A percentile compares a stretch with the other conserved stretches of the same genome.
Evolutionary conservation across 2,329 filamentous ascomycete species (phyloP).

Genomic region (Lomentospora prolificans): DNA sequence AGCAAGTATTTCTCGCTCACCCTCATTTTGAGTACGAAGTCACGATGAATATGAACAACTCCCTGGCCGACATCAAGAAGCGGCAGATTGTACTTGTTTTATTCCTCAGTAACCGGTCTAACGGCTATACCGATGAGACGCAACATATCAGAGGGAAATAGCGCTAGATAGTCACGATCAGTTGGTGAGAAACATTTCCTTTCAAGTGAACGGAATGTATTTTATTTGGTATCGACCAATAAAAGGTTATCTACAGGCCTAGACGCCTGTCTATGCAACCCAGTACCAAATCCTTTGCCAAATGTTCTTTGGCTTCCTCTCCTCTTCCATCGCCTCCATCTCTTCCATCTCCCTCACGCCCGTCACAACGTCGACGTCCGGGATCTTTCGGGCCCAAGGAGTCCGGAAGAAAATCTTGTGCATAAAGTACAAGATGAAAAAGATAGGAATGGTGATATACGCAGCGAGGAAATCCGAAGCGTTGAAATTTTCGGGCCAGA

Average conservation of each 20-base stretch:
- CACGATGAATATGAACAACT: too few relatives aligned
- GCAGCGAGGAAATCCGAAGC: slow-evolving; percentile 52
- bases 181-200: too few relatives aligned
- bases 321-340: slow-evolving; percentile 36
- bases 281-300: slow-evolving; percentile 46
- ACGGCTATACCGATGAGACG: too few relatives aligned
- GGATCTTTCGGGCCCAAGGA: slow-evolving; percentile 27
- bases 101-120: too few relatives aligned
- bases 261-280: slow-evolving; percentile 31
- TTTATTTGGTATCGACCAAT: too few relatives aligned
- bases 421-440: slow-evolving; percentile 48
- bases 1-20: too few relatives aligned
- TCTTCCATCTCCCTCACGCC: slow-evolving; percentile 56
- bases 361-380: slow-evolving; percentile 45
- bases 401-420: slow-evolving; percentile 47
- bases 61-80: too few relatives aligned
- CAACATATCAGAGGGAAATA: too few relatives aligned
- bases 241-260: background rate
- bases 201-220: too few relatives aligned
- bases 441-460: slow-evolving; percentile 55
- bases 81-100: too few relatives aligned
- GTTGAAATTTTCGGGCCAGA: slow-evolving; percentile 56
- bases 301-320: slow-evolving; percentile 39
- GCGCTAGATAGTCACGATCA: too few relatives aligned
- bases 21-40: too few relatives aligned